Conservation (phyloP, 192 early-diverging fungal species). For the Coemansia sp. region DNA sequence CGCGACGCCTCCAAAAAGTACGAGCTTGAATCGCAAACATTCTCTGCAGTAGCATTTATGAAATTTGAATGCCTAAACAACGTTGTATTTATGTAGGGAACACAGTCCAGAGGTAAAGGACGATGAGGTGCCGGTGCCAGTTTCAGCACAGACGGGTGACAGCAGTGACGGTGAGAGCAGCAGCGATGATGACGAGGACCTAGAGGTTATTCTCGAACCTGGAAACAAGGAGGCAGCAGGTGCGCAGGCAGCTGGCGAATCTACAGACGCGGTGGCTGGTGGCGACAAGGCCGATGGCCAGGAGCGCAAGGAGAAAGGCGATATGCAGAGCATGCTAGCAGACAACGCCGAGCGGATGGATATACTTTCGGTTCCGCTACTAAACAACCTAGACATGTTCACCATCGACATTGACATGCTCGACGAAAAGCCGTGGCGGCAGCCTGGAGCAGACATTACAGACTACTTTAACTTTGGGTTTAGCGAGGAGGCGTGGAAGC, state of each 20-base stretch:
- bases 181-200: conserved; percentile 32
- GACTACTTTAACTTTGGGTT: conserved; percentile 99
- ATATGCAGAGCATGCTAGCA: conserved; percentile 30
- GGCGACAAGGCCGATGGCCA: conserved; percentile 1
- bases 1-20: background rate
- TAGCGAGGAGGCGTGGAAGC: conserved; percentile 92
- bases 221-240: conserved; percentile 15
- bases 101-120: background rate
- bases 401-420: conserved; percentile 89
- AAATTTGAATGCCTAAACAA: background rate
- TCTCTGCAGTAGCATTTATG: background rate
- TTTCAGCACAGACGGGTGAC: conserved; percentile 2
- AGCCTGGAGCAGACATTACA: conserved; percentile 88
- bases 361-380: conserved; percentile 46
- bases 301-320: conserved; percentile 7
- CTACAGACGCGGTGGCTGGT: conserved; percentile 4
- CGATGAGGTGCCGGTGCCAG: background rate
- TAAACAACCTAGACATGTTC: conserved; percentile 76
- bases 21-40: background rate
- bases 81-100: background rate
- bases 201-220: conserved; percentile 49
- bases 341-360: conserved; percentile 39
- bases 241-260: background rate
- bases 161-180: conserved; percentile 2
- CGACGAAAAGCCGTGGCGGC: conserved; percentile 97